Base-by-base conservation (phyloP, 805 yeast genomes). In the Kodamaea hsintzibuensis region DNA sequence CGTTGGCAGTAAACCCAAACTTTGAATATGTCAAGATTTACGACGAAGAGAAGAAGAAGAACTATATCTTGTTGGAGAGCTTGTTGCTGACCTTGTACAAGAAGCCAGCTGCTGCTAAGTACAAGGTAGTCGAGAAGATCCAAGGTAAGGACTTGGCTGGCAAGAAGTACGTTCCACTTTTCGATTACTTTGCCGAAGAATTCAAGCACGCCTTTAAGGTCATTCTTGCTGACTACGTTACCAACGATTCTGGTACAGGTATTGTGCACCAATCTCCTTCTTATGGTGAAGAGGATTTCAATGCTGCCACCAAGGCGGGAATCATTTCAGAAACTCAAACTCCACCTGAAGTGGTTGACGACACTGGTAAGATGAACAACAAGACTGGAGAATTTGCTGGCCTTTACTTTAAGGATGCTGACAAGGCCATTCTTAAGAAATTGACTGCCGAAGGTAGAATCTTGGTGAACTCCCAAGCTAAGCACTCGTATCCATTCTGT, bases 401-500 rank as follows among this genome's bases (percentile, higher is more conserved):
- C 51, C 68, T 84, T 45, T 91, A 93, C 67, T 98, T 95, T 60
- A 95, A 95, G 78, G 97, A 91, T 66, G 98, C 98, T 47, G 99
- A 95, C 74, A 85, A 91, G 64, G 81, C 83, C 65, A 93, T 95
- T 69, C 91, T 95, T 72, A 92, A 91, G 74, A 76, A 82, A 59
- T 80, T 95, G 69, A 89, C 95, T 55, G 89, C 84, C 51, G 71
- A 78, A 40, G 98, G 96, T 50, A 82, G 86, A 60, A 62, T 95
- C 38, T 78, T 95, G 60, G 82, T 84, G 43, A 87, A 85, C 54
- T 78, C 90, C 43, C 98, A 95, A 79, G 81, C 92, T 61, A 85
- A 86, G 76, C 99, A 95, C 81, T 88, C 96, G 72, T 95, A 95
- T 74, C 99, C 99, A 65, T 95, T 95, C 88, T 95, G 99, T 79